phyloP scores from a whole-genome alignment of 768 basidiomycete genomes.

The Boletus coccyginus region DNA sequence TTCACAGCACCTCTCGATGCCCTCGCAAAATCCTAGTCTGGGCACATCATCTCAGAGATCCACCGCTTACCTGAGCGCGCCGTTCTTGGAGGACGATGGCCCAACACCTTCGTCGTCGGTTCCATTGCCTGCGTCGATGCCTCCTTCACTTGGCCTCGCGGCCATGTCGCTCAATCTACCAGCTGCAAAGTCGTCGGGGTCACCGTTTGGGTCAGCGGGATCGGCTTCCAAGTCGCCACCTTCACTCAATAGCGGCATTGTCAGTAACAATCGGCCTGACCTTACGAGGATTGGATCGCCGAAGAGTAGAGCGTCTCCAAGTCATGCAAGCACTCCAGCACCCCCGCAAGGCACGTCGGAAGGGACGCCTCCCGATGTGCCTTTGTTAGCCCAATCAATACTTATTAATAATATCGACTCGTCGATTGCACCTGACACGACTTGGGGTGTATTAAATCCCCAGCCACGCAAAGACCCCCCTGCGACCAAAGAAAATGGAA shows the following conservation, averaged over 20 bases:
- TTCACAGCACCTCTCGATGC: constrained; percentile 10
- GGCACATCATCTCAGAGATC: constrained; percentile 14
- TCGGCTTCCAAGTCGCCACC: constrained; percentile 13
- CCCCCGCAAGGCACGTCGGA: constrained; percentile 5
- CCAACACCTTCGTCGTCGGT: constrained; percentile 6
- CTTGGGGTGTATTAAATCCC: constrained; percentile 18
- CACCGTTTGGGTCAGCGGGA: constrained; percentile 2
- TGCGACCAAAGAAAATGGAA: constrained; percentile 17
- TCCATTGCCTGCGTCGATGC: constrained; percentile 4
- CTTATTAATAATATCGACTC: constrained; percentile 2
- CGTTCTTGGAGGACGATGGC: constrained; percentile 20
- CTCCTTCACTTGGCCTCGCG: constrained; percentile 11
- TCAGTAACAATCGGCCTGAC: constrained; percentile 7
- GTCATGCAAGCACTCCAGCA: not conserved
- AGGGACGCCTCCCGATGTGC: constrained; percentile 3
- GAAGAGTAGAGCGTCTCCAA: constrained; percentile 14
- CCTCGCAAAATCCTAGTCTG: constrained; percentile 5
- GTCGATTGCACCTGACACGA: constrained; percentile 3
- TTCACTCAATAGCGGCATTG: not conserved
- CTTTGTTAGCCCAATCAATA: constrained; percentile 16
- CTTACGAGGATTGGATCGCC: constrained; percentile 18
- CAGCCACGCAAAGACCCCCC: constrained; percentile 10
- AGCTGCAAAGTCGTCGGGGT: constrained; percentile 9
- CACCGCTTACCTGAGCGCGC: not conserved
- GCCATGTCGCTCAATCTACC: constrained; percentile 17